A percentile compares a stretch with the other conserved stretches of the same genome.
Conservation (phyloP, 2,329 filamentous ascomycete species). For the Dichotomopilus funicola region DNA sequence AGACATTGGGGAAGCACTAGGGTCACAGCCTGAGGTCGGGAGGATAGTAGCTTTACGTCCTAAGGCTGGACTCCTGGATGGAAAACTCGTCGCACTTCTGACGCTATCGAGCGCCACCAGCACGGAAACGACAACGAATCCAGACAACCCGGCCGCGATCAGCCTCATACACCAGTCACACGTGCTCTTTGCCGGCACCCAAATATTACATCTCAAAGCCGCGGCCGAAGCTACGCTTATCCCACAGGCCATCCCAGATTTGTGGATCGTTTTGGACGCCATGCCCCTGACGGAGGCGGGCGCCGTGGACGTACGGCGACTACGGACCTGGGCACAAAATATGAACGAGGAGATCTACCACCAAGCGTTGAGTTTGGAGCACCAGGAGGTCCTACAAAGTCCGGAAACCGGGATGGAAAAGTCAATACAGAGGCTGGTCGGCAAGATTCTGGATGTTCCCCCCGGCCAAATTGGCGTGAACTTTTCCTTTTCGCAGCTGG, state of each 20-base stretch:
- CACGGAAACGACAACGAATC: constrained; percentile 9
- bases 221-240: constrained; percentile 31
- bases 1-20: constrained; percentile 36
- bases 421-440: constrained; percentile 34
- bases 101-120: constrained; percentile 30
- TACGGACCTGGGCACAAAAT: constrained; percentile 51
- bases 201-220: constrained; percentile 36
- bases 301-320: constrained; percentile 35
- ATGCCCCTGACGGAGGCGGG: constrained; percentile 39
- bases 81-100: constrained; percentile 42
- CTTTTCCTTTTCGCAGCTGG: constrained; percentile 35
- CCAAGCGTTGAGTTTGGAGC: constrained; percentile 39
- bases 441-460: constrained; percentile 34
- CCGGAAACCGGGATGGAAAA: constrained; percentile 35
- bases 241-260: constrained; percentile 34
- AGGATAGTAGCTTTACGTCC: constrained; percentile 40
- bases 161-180: constrained; percentile 33
- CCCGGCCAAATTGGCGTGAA: constrained; percentile 37
- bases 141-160: constrained; percentile 28
- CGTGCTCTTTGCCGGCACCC: constrained; percentile 35
- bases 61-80: constrained; percentile 45
- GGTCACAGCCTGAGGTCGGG: constrained; percentile 35
- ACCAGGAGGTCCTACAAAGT: constrained; percentile 30
- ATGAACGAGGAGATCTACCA: constrained; percentile 41
- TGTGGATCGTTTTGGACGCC: constrained; percentile 43